These are phyloP conservation scores for Trametes polyzona DNA, from an alignment of 1,284 basidiomycete genomes.

Conservation along the genomic window DNA sequence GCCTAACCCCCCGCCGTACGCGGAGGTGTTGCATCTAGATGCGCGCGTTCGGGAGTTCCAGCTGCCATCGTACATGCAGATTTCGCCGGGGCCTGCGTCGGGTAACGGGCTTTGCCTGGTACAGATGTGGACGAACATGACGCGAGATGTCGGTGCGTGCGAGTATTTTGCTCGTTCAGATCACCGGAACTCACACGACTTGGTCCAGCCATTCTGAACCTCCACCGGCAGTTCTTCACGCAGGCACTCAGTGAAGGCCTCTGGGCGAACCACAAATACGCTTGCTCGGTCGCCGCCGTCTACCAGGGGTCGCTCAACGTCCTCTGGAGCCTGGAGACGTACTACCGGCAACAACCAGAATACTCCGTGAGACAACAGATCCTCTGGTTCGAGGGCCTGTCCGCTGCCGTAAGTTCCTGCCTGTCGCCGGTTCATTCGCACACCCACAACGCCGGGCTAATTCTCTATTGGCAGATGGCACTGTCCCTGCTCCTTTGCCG, in stretches of 20 bases:
- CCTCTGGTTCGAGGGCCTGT: slow-evolving; percentile 70
- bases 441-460: slow-evolving; percentile 14
- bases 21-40: slow-evolving; percentile 34
- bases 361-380: slow-evolving; percentile 59
- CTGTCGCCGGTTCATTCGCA: not conserved
- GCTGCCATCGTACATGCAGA: slow-evolving; percentile 30
- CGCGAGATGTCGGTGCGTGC: slow-evolving; percentile 61
- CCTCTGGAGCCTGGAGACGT: slow-evolving; percentile 56
- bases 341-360: slow-evolving; percentile 55
- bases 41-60: slow-evolving; percentile 35
- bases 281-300: slow-evolving; percentile 66
- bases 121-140: slow-evolving; percentile 40
- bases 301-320: slow-evolving; percentile 61
- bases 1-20: slow-evolving; percentile 30
- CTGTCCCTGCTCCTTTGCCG: slow-evolving; percentile 70
- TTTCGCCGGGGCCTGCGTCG: slow-evolving; percentile 27
- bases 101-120: slow-evolving; percentile 32
- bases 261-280: slow-evolving; percentile 57
- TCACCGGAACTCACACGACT: slow-evolving; percentile 6
- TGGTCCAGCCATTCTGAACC: slow-evolving; percentile 67
- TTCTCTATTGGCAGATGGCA: slow-evolving; percentile 49
- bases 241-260: slow-evolving; percentile 67
- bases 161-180: not conserved
- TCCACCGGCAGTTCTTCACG: slow-evolving; percentile 72
- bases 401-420: slow-evolving; percentile 52